Base-by-base conservation (phyloP, 257 asterid species). In the Nicotiana noctiflora region DNA sequence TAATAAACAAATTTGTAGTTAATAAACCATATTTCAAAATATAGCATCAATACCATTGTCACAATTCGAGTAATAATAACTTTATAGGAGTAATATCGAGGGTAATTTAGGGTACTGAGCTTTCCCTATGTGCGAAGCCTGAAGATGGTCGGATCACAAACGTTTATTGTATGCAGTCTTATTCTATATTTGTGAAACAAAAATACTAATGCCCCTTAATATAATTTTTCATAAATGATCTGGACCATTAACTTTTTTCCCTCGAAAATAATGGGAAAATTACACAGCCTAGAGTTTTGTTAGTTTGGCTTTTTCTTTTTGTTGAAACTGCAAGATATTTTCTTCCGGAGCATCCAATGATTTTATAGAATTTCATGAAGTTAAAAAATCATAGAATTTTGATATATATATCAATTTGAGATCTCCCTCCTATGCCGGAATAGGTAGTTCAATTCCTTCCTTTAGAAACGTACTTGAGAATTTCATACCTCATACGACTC, bases 221-320 rank as follows among this genome's bases (percentile, higher is more conserved):
- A 51, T 18, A 17, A 31, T 31, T 18, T 18, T 56, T 56, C n/a
- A 64, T 81, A 46, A 84, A 81, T 82, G 65, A 40, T 13, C 12
- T 80, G 86, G 89, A 53, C 86, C 88, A 84, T 78, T 52, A 68
- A 23, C 51, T 64, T 80, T 46, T 72, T 21, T 23, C 8, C 25
- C 61, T 46, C 8, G 25, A n/a, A 56, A 5, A 32, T 14, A 25
- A 46, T 67, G 44, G 59, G 29, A 37, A 29, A 55, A 72, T 23
- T 46, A 6, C 62, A 31, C 83, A n/a, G 61, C 67, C 29, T 55
- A 63, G 34, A 79, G 25, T 70, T 68, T 68, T 83, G 60, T 79
- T 83, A 46, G 60, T 49, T 83, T 68, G 67, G 57, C 70, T 49
- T 85, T 76, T 27, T 81, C 56, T 80, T 80, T 65, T 78, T 34